phyloP scores from a whole-genome alignment of 345 rosid genomes.

The Citrus sp. region DNA sequence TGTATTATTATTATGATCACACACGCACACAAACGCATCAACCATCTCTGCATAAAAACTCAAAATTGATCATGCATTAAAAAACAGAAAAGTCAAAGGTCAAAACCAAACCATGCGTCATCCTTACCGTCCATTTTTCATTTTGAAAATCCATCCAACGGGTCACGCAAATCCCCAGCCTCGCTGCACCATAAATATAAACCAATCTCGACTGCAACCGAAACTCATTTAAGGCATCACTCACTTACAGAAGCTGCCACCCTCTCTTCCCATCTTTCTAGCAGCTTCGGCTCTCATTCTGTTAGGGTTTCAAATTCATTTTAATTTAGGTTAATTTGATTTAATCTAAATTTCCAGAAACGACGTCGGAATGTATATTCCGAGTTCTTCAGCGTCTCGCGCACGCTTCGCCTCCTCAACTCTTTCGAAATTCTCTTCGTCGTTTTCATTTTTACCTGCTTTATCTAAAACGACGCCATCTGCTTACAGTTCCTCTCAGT shows the following conservation, averaged over 20 bases:
- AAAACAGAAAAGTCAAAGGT: neutral
- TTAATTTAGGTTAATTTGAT: neutral
- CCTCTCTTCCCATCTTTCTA: neutral
- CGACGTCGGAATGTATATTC: neutral
- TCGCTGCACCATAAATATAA: neutral
- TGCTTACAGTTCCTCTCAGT: conserved; percentile 14
- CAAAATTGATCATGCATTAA: neutral
- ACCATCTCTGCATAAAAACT: too few relatives aligned
- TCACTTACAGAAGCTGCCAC: neutral
- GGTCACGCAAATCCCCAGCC: neutral
- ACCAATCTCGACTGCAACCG: neutral
- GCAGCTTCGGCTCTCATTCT: neutral
- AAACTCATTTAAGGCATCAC: neutral
- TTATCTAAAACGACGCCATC: conserved; percentile 6
- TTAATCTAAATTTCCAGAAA: too few relatives aligned
- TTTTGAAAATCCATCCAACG: neutral
- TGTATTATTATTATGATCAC: too few relatives aligned
- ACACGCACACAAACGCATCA: too few relatives aligned
- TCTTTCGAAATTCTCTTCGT: conserved; percentile 33
- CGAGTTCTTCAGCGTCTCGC: conserved; percentile 23
- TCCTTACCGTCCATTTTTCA: neutral
- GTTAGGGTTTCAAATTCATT: neutral
- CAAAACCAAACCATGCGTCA: neutral
- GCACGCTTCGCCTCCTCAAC: conserved; percentile 37
- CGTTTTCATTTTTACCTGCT: conserved; percentile 20